Conservation (phyloP, 306 rosid genomes). For the Ammopiptanthus mongolicus region DNA sequence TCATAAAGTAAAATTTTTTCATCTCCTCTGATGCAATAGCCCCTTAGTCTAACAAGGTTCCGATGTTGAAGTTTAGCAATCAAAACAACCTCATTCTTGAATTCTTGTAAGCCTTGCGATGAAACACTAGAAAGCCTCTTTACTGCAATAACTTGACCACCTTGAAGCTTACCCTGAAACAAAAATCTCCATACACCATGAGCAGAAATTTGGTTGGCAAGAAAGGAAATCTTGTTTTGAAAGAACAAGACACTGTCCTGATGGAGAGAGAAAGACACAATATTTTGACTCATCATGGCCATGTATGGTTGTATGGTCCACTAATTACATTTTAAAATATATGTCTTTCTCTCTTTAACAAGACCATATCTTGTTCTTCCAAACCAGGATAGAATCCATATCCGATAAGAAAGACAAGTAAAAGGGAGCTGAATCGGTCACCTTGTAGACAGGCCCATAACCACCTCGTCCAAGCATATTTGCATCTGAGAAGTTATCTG, state of each 20-base stretch:
- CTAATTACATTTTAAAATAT: too few species aligned
- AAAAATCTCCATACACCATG: not conserved
- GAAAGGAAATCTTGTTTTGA: too few species aligned
- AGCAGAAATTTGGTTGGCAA: not conserved
- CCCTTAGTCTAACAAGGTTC: conserved; percentile 35
- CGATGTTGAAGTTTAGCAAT: conserved; percentile 42
- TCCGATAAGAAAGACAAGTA: too few species aligned
- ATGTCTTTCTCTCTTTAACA: too few species aligned
- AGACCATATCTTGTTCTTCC: too few species aligned
- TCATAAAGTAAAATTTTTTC: conserved; percentile 38
- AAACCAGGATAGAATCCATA: too few species aligned
- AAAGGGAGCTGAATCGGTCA: not conserved
- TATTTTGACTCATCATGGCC: too few species aligned
- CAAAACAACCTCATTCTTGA: not conserved
- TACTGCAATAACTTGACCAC: conserved; percentile 20
- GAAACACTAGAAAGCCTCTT: conserved; percentile 35
- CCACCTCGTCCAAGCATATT: conserved; percentile 47
- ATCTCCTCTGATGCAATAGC: conserved; percentile 29
- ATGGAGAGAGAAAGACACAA: too few species aligned
- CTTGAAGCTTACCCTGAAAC: conserved; percentile 18
- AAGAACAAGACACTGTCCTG: too few species aligned
- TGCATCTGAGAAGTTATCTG: conserved; percentile 33
- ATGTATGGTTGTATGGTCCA: too few species aligned
- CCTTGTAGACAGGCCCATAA: conserved; percentile 45
- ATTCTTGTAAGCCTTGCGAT: conserved; percentile 30